Evolutionary conservation across 495 filamentous ascomycete species (phyloP).

Genomic region (Penicillium dipodomyicola): DNA sequence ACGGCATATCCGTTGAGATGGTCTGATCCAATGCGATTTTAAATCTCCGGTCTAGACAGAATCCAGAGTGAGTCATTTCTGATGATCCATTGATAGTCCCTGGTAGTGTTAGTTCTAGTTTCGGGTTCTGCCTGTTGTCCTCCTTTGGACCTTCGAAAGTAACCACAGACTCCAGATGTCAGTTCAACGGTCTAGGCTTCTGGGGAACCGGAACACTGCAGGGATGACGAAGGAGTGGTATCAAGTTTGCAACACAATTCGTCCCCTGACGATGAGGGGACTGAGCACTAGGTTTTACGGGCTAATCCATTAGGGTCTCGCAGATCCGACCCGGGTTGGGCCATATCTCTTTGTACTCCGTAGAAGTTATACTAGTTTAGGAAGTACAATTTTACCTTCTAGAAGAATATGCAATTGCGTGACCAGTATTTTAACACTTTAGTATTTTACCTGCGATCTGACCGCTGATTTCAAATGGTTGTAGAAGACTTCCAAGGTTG

Average conservation of each 20-base stretch:
- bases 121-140: not conserved
- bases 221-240: constrained; percentile 1
- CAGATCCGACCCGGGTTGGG: constrained; percentile 3
- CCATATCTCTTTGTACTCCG: not conserved
- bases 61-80: constrained; percentile 5
- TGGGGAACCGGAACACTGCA: not conserved
- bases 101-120: not conserved
- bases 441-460: not conserved
- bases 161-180: not conserved
- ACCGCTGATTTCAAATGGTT: not conserved
- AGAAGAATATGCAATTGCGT: not conserved
- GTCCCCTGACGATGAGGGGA: constrained; percentile 10
- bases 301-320: constrained; percentile 2
- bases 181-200: constrained; percentile 5
- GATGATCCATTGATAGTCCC: not conserved
- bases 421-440: not conserved
- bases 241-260: constrained; percentile 8
- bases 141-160: not conserved
- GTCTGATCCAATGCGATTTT: constrained; percentile 8
- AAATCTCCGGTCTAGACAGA: not conserved
- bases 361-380: not conserved
- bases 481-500: too few species aligned
- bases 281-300: constrained; percentile 10
- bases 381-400: not conserved
- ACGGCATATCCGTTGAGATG: not conserved